Conservation (phyloP, 2,329 filamentous ascomycete species). For the Botrytis fragariae region DNA sequence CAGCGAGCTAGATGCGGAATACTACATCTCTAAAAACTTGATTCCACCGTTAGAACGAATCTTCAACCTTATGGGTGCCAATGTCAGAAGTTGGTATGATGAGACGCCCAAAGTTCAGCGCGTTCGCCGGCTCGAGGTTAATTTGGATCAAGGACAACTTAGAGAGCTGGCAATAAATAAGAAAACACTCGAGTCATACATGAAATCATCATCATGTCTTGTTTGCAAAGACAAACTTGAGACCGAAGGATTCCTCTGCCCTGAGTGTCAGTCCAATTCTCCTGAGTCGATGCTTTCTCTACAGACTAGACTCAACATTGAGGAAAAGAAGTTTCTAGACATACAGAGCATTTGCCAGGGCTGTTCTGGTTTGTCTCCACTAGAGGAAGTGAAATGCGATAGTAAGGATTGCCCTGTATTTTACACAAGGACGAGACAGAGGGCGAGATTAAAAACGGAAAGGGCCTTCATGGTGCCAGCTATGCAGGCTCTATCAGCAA, state of each 20-base stretch:
- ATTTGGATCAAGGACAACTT: conserved; percentile 35
- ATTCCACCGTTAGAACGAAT: conserved; percentile 95
- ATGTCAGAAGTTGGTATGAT: conserved; percentile 87
- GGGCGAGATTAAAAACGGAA: conserved; percentile 44
- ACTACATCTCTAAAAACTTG: conserved; percentile 94
- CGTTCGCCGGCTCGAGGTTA: conserved; percentile 52
- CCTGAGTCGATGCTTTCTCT: conserved; percentile 63
- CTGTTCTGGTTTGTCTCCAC: conserved; percentile 70
- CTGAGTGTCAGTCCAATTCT: conserved; percentile 52
- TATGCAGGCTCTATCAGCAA: conserved; percentile 42
- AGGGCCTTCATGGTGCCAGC: conserved; percentile 43
- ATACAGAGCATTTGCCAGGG: conserved; percentile 72
- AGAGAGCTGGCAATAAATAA: conserved; percentile 43
- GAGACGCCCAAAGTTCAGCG: conserved; percentile 92
- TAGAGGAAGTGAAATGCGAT: conserved; percentile 81
- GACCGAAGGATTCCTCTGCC: conserved; percentile 54
- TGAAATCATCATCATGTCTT: conserved; percentile 76
- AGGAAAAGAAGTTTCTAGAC: conserved; percentile 62
- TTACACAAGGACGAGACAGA: conserved; percentile 70
- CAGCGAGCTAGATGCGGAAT: conserved; percentile 83
- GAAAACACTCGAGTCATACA: conserved; percentile 90
- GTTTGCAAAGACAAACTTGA: conserved; percentile 59
- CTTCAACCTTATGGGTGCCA: conserved; percentile 92
- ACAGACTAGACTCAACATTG: conserved; percentile 56
- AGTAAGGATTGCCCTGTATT: conserved; percentile 92